Evolutionary conservation across 352 stramenopile species (phyloP).

Genomic region (Saprolegnia diclina): DNA sequence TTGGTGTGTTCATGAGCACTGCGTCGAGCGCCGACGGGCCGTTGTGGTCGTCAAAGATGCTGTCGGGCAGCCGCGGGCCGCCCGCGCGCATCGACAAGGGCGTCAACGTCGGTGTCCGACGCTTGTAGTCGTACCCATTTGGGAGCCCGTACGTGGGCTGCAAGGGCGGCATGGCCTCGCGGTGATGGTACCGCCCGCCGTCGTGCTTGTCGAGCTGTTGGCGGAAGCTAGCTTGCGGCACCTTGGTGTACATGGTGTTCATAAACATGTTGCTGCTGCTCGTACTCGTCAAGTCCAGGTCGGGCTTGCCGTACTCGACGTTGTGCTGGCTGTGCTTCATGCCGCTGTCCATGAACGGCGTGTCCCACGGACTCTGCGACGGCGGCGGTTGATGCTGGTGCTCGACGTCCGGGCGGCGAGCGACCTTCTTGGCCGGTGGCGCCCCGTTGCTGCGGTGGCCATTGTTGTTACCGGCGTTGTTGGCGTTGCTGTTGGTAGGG

Average conservation of each 20-base stretch:
- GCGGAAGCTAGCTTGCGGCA: neutral
- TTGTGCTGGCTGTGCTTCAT: neutral
- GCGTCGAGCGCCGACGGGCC: constrained; percentile 7
- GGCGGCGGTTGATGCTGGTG: neutral
- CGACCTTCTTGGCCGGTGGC: neutral
- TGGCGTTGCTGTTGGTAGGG: neutral
- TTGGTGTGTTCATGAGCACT: constrained; percentile 24
- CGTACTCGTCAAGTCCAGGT: too few species aligned
- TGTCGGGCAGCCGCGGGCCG: constrained; percentile 1
- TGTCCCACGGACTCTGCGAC: neutral
- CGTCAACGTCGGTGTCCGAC: constrained; percentile 13
- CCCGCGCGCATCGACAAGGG: constrained; percentile 17
- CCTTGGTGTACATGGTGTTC: neutral
- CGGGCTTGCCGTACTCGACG: neutral
- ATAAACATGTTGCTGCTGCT: neutral
- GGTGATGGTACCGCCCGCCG: neutral
- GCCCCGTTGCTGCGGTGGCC: neutral
- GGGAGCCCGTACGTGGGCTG: neutral
- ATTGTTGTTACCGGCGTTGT: neutral
- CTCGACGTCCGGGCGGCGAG: neutral
- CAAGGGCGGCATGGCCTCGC: constrained; percentile 3
- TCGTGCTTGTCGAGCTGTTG: constrained; percentile 15
- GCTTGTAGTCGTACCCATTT: constrained; percentile 1
- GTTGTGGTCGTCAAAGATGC: constrained; percentile 11
- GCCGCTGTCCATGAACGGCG: neutral